phyloP scores from a whole-genome alignment of 352 stramenopile genomes.

The Albugo candida region DNA sequence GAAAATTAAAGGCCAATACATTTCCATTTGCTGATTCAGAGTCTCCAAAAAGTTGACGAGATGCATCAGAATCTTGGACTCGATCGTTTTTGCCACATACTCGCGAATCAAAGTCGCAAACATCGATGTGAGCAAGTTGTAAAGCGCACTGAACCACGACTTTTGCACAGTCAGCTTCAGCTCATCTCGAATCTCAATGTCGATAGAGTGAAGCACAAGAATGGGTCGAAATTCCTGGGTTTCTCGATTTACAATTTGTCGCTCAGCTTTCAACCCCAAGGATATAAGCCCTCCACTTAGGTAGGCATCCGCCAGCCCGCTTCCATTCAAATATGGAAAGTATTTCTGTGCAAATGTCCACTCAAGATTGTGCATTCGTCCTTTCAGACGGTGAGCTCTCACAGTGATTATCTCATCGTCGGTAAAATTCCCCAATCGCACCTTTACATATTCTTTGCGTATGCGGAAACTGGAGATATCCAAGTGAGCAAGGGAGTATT shows the following conservation, averaged over 20 bases:
- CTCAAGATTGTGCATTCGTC: constrained; percentile 59
- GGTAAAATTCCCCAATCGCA: constrained; percentile 55
- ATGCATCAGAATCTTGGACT: constrained; percentile 58
- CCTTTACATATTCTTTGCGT: constrained; percentile 71
- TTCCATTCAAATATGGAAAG: constrained; percentile 73
- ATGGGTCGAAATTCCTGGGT: constrained; percentile 47
- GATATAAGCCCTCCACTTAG: constrained; percentile 53
- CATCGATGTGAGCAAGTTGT: constrained; percentile 58
- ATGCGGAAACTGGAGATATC: constrained; percentile 69
- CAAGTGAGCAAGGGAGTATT: constrained; percentile 57
- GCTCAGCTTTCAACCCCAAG: constrained; percentile 69
- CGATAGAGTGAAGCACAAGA: constrained; percentile 64
- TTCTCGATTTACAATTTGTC: constrained; percentile 26
- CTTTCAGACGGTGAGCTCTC: constrained; percentile 47
- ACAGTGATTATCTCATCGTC: constrained; percentile 71
- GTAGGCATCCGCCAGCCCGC: constrained; percentile 45
- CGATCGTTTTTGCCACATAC: constrained; percentile 71
- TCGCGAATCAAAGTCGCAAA: constrained; percentile 66
- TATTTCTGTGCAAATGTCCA: constrained; percentile 77
- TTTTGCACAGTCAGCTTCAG: constrained; percentile 66
- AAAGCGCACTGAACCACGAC: constrained; percentile 72
- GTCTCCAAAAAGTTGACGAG: constrained; percentile 67
- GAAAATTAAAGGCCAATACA: constrained; percentile 72
- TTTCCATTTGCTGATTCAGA: constrained; percentile 70
- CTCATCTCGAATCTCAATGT: constrained; percentile 66